Evolutionary conservation across 2,329 filamentous ascomycete genomes (phyloP).

Genomic region (Fusarium dimerum): DNA sequence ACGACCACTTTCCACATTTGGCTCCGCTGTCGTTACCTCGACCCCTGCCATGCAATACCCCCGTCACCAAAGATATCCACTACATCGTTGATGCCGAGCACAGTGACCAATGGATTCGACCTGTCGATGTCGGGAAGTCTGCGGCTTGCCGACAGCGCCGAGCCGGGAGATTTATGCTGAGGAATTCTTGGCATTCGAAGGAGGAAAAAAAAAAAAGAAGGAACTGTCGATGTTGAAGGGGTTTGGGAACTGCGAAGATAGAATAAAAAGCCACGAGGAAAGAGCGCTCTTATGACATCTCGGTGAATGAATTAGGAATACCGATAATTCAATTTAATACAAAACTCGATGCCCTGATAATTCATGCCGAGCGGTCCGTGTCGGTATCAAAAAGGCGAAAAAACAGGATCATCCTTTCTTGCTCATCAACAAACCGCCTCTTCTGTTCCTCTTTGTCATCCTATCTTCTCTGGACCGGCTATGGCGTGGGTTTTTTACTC

Average conservation of each 20-base stretch:
- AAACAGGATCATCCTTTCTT: not conserved
- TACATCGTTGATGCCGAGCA: not conserved
- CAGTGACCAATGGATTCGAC: slow-evolving; percentile 12
- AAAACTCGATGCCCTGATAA: not conserved
- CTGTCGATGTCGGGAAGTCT: slow-evolving; percentile 10
- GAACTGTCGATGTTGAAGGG: not conserved
- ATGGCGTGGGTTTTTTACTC: not conserved
- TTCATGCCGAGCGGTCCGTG: not conserved
- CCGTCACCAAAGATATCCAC: not conserved
- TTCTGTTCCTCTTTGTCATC: not conserved
- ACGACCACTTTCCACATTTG: slow-evolving; percentile 25
- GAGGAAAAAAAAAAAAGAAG: not conserved
- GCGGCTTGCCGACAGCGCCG: slow-evolving; percentile 18
- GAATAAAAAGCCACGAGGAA: not conserved
- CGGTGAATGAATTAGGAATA: slow-evolving; percentile 13
- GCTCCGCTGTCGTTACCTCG: slow-evolving; percentile 12
- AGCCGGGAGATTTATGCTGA: slow-evolving; percentile 19
- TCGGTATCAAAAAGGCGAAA: not conserved
- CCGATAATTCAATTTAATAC: slow-evolving; percentile 2
- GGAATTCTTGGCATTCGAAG: slow-evolving; percentile 19
- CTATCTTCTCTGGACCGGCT: not conserved
- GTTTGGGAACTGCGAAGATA: slow-evolving; percentile 4
- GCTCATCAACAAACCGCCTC: not conserved
- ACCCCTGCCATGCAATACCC: not conserved
- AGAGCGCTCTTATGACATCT: slow-evolving; percentile 3